phyloP scores from a whole-genome alignment of 2,329 filamentous ascomycete species.

The Verticillium albo-atrum region DNA sequence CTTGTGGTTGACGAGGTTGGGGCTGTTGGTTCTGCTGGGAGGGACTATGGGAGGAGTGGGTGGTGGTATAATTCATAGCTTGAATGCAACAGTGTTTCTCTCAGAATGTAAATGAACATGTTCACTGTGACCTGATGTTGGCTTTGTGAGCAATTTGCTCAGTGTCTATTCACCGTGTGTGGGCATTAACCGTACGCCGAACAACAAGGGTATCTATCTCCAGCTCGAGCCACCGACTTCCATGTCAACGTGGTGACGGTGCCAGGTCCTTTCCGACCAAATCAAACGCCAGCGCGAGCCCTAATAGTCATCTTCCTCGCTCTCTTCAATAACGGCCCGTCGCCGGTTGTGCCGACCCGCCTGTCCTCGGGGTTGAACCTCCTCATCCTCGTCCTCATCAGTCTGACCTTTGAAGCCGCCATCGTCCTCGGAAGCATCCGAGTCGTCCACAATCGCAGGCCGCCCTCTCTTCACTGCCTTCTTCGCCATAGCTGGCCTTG shows the following conservation, averaged over 20 bases:
- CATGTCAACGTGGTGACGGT: not conserved
- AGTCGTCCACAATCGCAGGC: constrained; percentile 10
- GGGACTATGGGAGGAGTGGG: not conserved
- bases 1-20: not conserved
- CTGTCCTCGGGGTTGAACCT: not conserved
- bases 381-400: constrained; percentile 6
- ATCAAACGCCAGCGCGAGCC: not conserved
- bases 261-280: too few species aligned
- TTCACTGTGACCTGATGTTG: not conserved
- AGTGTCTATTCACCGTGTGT: not conserved
- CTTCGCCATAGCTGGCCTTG: not conserved
- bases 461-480: not conserved
- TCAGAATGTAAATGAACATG: not conserved
- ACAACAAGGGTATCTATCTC: not conserved
- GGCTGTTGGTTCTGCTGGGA: not conserved
- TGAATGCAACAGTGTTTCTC: not conserved
- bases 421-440: constrained; percentile 8
- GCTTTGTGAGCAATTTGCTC: not conserved
- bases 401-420: not conserved
- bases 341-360: constrained; percentile 5
- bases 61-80: not conserved
- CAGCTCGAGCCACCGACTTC: not conserved
- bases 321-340: constrained; percentile 8
- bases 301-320: constrained; percentile 17
- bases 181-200: not conserved